Evolutionary conservation across 345 rosid genomes (phyloP).

Genomic region (Leavenworthia alabamica): DNA sequence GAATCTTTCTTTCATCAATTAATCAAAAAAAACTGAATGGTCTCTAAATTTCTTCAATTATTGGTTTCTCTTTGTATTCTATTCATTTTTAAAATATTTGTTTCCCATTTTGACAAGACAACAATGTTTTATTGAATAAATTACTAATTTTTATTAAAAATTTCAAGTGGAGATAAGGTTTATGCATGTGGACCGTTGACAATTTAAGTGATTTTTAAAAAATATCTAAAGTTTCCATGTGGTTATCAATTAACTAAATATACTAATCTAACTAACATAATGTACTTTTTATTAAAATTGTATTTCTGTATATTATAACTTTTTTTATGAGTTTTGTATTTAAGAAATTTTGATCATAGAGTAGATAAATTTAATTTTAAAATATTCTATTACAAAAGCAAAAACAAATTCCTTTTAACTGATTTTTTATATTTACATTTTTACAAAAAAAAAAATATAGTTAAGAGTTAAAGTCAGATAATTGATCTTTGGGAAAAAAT

Average conservation of each 20-base stretch:
- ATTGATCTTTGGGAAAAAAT: too few relatives aligned
- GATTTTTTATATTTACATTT: too few relatives aligned
- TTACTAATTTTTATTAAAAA: background rate
- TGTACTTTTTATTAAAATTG: background rate
- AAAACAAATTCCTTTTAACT: background rate
- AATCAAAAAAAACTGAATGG: slow-evolving; percentile 22
- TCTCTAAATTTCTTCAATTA: slow-evolving; percentile 11
- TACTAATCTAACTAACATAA: background rate
- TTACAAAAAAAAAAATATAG: too few relatives aligned
- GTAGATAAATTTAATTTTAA: background rate
- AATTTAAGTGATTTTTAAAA: background rate
- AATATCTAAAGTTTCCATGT: background rate
- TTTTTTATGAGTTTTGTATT: background rate
- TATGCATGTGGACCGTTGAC: slow-evolving; percentile 30
- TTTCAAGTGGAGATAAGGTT: background rate
- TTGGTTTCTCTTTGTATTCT: background rate
- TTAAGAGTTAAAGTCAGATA: too few relatives aligned
- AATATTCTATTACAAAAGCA: too few relatives aligned
- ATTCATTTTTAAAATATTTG: background rate
- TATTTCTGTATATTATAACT: background rate
- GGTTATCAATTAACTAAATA: background rate
- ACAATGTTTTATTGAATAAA: background rate
- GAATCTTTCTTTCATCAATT: slow-evolving; percentile 29
- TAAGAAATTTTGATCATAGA: background rate
- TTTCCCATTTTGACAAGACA: slow-evolving; percentile 10